Evolutionary conservation across 108 stramenopile species (phyloP), one percentile per base, ranked within the genome.

Genomic region (Poteriospumella lacustris): DNA sequence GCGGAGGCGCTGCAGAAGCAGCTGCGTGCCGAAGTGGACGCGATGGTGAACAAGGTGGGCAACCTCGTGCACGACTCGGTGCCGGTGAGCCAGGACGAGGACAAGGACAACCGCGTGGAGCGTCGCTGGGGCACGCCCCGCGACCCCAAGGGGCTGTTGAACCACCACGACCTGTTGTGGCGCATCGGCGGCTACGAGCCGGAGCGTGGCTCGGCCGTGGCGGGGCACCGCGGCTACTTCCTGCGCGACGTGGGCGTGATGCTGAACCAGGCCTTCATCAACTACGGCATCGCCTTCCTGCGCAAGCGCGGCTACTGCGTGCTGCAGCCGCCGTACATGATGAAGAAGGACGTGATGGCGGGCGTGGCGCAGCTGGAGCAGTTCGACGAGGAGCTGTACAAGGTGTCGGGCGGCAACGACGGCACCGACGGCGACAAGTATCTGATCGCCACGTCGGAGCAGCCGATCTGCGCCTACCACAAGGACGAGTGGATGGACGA

Each of bases 261-360:
- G 75, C 89, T 99, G 69, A 99, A 97, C 83, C 95, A 97, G 87
- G 99, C 97, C 39, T 87, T 98, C 76, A 96, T 98, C 82, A 95
- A 96, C 81, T 99, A 97, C 85, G 89, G 92, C 67, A 94, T 98
- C 84, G 88, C 94, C 79, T 97, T 98, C 80, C 85, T 97, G 68
- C 68, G 89, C 29, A 90, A 88, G 68, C 85, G 91, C 43, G 94
- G 87, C 1, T 99, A 98, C 87, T 87, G 92, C 68, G 90, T 96
- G 26, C 76, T 99, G 39, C 97, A 98, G 89, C 97, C 99, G 42
- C 99, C 99, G 43, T 99, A 91, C 87, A 91, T 99, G 81, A 97
- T 99, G 96, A 97, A 97, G 79, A 98, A 98, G 92, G 95, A 96
- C 24, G 95, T 98, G 83, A 99, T 99, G 99, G 88, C 94, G 58